Evolutionary conservation across 768 basidiomycete genomes (phyloP).

Genomic region (Grammothele lineata): DNA sequence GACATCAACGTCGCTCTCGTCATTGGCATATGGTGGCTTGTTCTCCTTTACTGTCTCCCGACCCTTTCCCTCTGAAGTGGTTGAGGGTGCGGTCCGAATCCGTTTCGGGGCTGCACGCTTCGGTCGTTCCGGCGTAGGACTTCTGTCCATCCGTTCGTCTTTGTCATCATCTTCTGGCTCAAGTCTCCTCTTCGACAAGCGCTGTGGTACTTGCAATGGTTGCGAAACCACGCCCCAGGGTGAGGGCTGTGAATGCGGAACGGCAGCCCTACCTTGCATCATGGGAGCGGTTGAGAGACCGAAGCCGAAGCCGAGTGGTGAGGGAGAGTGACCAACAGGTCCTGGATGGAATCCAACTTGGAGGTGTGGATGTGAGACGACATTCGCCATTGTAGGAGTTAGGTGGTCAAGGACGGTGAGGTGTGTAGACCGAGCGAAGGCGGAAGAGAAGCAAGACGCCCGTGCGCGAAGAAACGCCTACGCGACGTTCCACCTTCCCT

Average conservation of each 20-base stretch:
- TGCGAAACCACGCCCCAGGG: slow-evolving; percentile 43
- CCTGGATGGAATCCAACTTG: slow-evolving; percentile 61
- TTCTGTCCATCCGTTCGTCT: slow-evolving; percentile 80
- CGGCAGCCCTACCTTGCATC: slow-evolving; percentile 44
- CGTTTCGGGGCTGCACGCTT: slow-evolving; percentile 70
- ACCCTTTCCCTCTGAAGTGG: slow-evolving; percentile 29
- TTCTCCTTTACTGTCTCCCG: slow-evolving; percentile 44
- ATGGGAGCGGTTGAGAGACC: slow-evolving; percentile 47
- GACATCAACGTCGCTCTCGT: slow-evolving; percentile 66
- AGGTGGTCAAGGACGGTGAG: no score
- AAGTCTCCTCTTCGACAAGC: slow-evolving; percentile 54
- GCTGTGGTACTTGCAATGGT: slow-evolving; percentile 42
- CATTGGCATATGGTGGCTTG: slow-evolving; percentile 37
- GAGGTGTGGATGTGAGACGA: slow-evolving; percentile 46
- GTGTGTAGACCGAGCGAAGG: no score
- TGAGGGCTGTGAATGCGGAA: slow-evolving; percentile 32
- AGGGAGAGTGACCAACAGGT: slow-evolving; percentile 54
- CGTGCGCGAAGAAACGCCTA: slow-evolving; percentile 10
- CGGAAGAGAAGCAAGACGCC: slow-evolving; percentile 8
- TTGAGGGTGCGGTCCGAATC: slow-evolving; percentile 40
- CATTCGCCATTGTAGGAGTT: slow-evolving; percentile 58
- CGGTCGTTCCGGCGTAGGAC: slow-evolving; percentile 77
- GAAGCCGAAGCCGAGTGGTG: slow-evolving; percentile 73
- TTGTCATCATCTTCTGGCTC: slow-evolving; percentile 66
- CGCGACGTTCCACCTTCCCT: slow-evolving; percentile 20